Percentiles rank a stretch among this genome's conserved stretches.
These are phyloP conservation scores for Lippia alba DNA, from an alignment of 305 asterid species.

Conservation along the genomic window DNA sequence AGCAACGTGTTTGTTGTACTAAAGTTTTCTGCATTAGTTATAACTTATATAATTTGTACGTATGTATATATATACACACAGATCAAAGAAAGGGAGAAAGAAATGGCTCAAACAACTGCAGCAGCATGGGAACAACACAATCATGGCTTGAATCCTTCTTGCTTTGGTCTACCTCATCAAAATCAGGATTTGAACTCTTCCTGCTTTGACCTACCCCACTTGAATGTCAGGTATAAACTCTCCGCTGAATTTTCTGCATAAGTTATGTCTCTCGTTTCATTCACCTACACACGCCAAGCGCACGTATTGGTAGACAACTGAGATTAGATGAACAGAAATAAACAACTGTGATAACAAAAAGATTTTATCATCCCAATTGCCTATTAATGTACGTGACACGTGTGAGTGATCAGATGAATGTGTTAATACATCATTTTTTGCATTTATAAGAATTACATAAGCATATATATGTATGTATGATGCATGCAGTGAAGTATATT, in stretches of 20 bases:
- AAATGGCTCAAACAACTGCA: constrained; percentile 37
- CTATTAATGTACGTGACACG: no score
- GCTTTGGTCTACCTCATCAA: constrained; percentile 32
- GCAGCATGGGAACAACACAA: constrained; percentile 49
- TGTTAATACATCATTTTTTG: no score
- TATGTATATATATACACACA: constrained; percentile 21
- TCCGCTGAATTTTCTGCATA: no score
- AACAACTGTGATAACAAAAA: no score
- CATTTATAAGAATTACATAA: no score
- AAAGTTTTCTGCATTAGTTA: not conserved
- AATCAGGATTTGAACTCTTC: constrained; percentile 38
- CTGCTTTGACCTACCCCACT: constrained; percentile 40
- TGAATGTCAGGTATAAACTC: constrained; percentile 51
- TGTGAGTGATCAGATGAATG: no score
- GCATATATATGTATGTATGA: not conserved
- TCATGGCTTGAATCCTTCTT: constrained; percentile 40
- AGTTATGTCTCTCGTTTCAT: no score
- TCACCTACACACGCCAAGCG: no score
- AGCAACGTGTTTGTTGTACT: not conserved
- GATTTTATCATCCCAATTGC: no score
- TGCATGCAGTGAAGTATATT: constrained; percentile 48
- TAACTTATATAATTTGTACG: no score
- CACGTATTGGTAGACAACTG: no score
- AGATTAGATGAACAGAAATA: no score
- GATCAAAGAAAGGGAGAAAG: constrained; percentile 72